phyloP scores from a whole-genome alignment of 2,329 filamentous ascomycete genomes.

The Phaeosphaeriaceae sp. region DNA sequence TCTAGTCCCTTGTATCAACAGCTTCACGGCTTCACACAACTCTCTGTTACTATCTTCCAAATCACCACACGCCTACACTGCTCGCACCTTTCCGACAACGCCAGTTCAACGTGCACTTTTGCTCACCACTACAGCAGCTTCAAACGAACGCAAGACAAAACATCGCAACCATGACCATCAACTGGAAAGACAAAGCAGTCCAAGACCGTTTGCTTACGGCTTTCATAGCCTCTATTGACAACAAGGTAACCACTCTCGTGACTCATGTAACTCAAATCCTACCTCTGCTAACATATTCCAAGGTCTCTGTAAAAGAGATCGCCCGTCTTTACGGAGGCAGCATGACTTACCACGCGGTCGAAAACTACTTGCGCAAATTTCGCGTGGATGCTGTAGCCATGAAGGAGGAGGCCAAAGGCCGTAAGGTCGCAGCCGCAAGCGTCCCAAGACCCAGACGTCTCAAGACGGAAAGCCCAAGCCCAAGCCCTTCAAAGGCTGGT shows the following conservation, averaged over 20 bases:
- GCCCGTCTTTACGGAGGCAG: slow-evolving; percentile 54
- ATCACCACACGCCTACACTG: not conserved
- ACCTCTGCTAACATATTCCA: slow-evolving; percentile 2
- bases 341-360: slow-evolving; percentile 57
- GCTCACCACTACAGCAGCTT: too few relatives aligned
- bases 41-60: too few relatives aligned
- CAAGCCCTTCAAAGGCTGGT: slow-evolving; percentile 13
- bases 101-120: slow-evolving; percentile 2
- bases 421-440: slow-evolving; percentile 3
- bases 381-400: slow-evolving; percentile 51
- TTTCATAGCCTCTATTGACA: slow-evolving; percentile 43
- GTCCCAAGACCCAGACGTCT: too few relatives aligned
- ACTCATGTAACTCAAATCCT: not conserved
- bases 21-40: too few relatives aligned
- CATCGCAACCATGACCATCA: slow-evolving; percentile 38
- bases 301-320: slow-evolving; percentile 55
- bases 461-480: slow-evolving; percentile 3
- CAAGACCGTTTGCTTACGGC: slow-evolving; percentile 51
- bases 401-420: slow-evolving; percentile 15
- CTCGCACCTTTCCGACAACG: not conserved
- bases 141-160: too few relatives aligned
- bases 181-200: slow-evolving; percentile 46
- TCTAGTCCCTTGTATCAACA: too few relatives aligned
- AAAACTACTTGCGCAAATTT: slow-evolving; percentile 54
- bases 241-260: slow-evolving; percentile 39